phyloP scores from a whole-genome alignment of 495 filamentous ascomycete species.

The Aspergillus avenaceus region DNA sequence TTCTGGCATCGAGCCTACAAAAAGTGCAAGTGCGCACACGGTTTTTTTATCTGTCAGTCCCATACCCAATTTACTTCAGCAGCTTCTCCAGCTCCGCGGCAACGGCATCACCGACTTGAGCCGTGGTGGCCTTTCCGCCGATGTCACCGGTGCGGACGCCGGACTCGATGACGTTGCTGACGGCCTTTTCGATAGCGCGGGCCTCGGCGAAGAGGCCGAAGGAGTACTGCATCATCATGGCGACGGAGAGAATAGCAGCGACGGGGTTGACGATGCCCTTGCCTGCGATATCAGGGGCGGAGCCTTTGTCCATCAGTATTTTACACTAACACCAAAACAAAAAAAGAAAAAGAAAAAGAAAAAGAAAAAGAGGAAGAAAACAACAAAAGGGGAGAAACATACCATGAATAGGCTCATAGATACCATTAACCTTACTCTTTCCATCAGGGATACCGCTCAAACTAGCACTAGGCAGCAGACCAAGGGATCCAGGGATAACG shows the following conservation, averaged over 20 bases:
- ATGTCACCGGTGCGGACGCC: constrained; percentile 53
- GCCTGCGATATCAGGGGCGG: constrained; percentile 64
- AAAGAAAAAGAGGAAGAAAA: neutral
- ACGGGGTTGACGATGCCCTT: constrained; percentile 81
- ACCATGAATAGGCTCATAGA: constrained; percentile 99
- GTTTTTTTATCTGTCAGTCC: too few species aligned
- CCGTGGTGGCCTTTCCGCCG: constrained; percentile 48
- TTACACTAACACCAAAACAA: neutral
- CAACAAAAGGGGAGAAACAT: constrained; percentile 22
- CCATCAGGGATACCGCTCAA: constrained; percentile 81
- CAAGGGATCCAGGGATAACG: constrained; percentile 90
- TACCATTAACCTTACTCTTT: constrained; percentile 55
- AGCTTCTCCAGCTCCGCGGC: constrained; percentile 46
- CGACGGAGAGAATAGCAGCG: constrained; percentile 50
- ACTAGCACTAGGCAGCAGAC: constrained; percentile 84
- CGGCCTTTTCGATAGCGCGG: constrained; percentile 48
- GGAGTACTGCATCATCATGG: constrained; percentile 56
- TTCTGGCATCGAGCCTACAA: constrained; percentile 8
- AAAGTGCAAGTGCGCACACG: too few species aligned
- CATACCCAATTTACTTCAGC: constrained; percentile 32
- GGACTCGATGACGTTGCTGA: constrained; percentile 48
- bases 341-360: neutral
- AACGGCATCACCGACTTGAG: constrained; percentile 50
- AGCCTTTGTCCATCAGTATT: constrained; percentile 24
- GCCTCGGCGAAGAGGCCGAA: constrained; percentile 47